A percentile compares a stretch with the other conserved stretches of the same genome.
These are phyloP conservation scores for Digitaria exilis DNA, from an alignment of 202 grass and related monocot genomes.

Conservation along the genomic window DNA sequence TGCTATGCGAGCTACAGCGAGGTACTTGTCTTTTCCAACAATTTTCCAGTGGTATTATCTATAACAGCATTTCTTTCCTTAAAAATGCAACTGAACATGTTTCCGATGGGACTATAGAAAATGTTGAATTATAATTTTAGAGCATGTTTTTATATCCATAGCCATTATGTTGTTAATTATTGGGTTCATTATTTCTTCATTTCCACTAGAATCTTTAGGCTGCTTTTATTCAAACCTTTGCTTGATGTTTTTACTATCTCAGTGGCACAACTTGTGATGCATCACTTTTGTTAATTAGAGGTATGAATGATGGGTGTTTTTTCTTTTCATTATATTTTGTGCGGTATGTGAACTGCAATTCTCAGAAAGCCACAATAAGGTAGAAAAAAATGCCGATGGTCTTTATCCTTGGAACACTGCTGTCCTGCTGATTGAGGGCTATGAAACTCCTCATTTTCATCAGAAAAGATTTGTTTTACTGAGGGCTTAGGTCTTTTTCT, in stretches of 20 bases:
- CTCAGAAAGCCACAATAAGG: not conserved
- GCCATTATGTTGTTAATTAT: not conserved
- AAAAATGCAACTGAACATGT: not conserved
- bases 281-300: not conserved
- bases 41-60: not conserved
- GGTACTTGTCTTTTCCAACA: slow-evolving; percentile 54
- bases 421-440: not conserved
- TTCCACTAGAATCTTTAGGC: not conserved
- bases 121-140: not conserved
- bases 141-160: not conserved
- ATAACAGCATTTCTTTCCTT: not conserved
- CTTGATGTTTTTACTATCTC: slow-evolving; percentile 3
- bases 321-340: not conserved
- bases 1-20: slow-evolving; percentile 97
- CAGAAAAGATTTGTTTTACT: not conserved
- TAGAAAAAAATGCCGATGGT: not conserved
- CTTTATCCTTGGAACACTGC: not conserved
- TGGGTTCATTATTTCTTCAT: not conserved
- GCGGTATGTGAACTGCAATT: not conserved
- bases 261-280: not conserved
- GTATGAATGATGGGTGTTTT: not conserved
- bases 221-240: not conserved
- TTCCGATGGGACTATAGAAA: not conserved
- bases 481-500: not conserved
- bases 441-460: not conserved